These are phyloP conservation scores for Russula sp. DNA, from an alignment of 768 basidiomycete genomes.

Conservation along the genomic window DNA sequence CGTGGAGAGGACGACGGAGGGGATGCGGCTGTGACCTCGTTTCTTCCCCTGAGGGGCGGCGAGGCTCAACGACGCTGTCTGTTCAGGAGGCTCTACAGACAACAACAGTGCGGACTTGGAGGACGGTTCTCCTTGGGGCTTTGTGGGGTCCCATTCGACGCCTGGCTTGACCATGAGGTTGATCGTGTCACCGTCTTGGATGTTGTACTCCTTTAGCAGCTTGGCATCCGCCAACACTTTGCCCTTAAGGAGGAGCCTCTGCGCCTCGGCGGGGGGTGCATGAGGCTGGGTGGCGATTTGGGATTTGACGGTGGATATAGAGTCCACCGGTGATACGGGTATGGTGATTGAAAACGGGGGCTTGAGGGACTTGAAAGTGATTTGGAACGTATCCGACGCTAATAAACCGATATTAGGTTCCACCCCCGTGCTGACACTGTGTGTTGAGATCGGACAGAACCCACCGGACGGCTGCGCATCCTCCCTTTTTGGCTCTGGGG, in stretches of 20 bases:
- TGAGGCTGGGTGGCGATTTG: conserved; percentile 57
- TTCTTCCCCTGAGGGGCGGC: conserved; percentile 26
- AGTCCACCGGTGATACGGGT: conserved; percentile 70
- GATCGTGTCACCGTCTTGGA: conserved; percentile 73
- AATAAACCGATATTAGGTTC: not conserved
- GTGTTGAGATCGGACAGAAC: not conserved
- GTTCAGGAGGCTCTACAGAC: conserved; percentile 3
- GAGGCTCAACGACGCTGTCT: conserved; percentile 4
- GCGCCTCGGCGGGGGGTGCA: conserved; percentile 73
- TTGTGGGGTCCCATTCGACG: conserved; percentile 53
- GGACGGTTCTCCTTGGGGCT: conserved; percentile 28
- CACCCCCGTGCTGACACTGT: not conserved
- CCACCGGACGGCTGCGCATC: conserved; percentile 30
- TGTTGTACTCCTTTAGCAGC: conserved; percentile 83
- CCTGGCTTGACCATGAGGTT: conserved; percentile 84
- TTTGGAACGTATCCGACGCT: conserved; percentile 39
- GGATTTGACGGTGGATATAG: conserved; percentile 72
- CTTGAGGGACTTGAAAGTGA: conserved; percentile 90
- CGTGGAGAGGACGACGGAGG: conserved; percentile 72
- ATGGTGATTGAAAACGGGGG: conserved; percentile 73
- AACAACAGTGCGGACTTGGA: conserved; percentile 7
- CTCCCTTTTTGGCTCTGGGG: conserved; percentile 44
- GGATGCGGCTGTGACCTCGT: conserved; percentile 56
- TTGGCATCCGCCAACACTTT: conserved; percentile 88
- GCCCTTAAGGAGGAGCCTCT: conserved; percentile 87